These are phyloP conservation scores for Neurospora sp. DNA, from an alignment of 495 filamentous ascomycete species.

Conservation along the genomic window DNA sequence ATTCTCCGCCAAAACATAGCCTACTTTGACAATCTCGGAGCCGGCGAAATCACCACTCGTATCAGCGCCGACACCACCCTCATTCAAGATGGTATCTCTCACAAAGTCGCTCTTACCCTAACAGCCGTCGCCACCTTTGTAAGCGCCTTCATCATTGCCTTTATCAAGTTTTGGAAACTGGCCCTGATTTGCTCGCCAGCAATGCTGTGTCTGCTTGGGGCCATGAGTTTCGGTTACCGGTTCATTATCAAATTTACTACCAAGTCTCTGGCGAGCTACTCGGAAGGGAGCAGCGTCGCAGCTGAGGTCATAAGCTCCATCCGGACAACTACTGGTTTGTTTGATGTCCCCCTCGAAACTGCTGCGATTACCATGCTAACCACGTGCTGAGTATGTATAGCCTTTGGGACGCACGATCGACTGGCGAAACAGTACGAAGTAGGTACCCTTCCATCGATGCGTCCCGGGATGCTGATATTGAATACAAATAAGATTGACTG, in stretches of 20 bases:
- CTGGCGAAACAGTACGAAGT: background rate
- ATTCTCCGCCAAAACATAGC: constrained; percentile 31
- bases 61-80: constrained; percentile 37
- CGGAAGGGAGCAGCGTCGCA: background rate
- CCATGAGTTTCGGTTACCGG: constrained; percentile 56
- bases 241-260: constrained; percentile 60
- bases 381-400: background rate
- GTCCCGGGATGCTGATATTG: background rate
- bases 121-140: constrained; percentile 60
- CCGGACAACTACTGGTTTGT: background rate
- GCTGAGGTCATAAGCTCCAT: background rate
- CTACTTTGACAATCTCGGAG: constrained; percentile 29
- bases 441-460: background rate
- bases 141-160: constrained; percentile 64
- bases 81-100: constrained; percentile 64
- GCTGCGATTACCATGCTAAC: background rate
- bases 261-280: constrained; percentile 61
- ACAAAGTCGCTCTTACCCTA: constrained; percentile 60
- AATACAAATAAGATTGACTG: background rate
- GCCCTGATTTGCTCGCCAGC: constrained; percentile 55
- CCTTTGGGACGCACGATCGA: background rate
- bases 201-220: constrained; percentile 55
- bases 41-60: constrained; percentile 24
- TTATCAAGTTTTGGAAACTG: constrained; percentile 60
- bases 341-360: background rate